Conservation (phyloP, 306 rosid genomes). For the Cucurbita ficifolia region DNA sequence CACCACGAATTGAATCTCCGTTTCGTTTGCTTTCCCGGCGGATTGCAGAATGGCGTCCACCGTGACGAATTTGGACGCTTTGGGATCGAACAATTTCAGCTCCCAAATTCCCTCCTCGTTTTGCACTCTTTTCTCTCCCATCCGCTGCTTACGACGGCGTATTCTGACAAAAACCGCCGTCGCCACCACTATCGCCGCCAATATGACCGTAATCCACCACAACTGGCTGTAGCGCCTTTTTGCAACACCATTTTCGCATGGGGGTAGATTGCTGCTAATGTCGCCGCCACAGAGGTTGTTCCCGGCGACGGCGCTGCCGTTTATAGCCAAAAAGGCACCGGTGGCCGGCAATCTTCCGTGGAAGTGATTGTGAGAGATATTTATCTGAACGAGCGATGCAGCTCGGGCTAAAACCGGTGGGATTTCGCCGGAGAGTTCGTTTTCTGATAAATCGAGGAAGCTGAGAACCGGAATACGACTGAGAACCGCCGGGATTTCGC, state of each 20-base stretch:
- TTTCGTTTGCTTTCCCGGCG: conserved; percentile 20
- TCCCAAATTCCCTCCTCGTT: conserved; percentile 56
- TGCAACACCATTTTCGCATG: conserved; percentile 22
- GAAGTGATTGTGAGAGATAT: conserved; percentile 61
- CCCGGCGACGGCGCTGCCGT: conserved; percentile 56
- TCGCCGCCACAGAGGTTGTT: conserved; percentile 46
- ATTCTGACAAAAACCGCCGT: background rate
- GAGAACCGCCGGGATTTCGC: conserved; percentile 38
- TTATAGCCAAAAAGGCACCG: conserved; percentile 57
- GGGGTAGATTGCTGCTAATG: conserved; percentile 35
- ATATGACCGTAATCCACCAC: conserved; percentile 18
- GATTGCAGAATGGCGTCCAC: conserved; percentile 37
- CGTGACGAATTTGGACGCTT: conserved; percentile 18
- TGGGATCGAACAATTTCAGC: conserved; percentile 35
- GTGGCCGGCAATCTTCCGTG: conserved; percentile 62
- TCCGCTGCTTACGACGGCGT: conserved; percentile 18
- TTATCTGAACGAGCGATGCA: conserved; percentile 63
- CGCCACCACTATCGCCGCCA: background rate
- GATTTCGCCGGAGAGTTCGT: conserved; percentile 59
- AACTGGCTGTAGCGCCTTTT: conserved; percentile 2
- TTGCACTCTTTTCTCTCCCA: conserved; percentile 30
- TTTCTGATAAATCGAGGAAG: conserved; percentile 57
- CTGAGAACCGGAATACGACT: conserved; percentile 63
- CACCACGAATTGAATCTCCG: conserved; percentile 32
- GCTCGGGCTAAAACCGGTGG: conserved; percentile 35